A percentile compares a stretch with the other conserved stretches of the same genome.
phyloP scores from a whole-genome alignment of 371 early-diverging fungal species.

The Mortierella sp. region DNA sequence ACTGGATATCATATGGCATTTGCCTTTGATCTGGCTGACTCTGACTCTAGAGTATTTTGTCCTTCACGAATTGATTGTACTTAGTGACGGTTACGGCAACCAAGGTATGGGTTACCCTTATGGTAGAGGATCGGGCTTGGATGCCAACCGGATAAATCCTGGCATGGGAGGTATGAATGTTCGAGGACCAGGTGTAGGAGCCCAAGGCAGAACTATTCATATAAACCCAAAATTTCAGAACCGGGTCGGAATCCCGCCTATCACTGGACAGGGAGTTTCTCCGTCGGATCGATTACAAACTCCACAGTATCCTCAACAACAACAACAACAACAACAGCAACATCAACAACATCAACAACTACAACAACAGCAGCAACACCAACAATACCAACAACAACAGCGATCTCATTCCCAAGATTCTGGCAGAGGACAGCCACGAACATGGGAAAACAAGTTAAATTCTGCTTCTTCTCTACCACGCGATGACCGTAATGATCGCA shows the following conservation, averaged over 20 bases:
- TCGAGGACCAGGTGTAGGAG: slow-evolving; percentile 17
- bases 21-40: neutral
- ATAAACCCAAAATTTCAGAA: slow-evolving; percentile 56
- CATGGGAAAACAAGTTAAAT: slow-evolving; percentile 8
- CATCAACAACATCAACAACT: slow-evolving; percentile 6
- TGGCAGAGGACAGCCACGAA: neutral
- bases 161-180: slow-evolving; percentile 21
- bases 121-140: slow-evolving; percentile 22
- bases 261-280: slow-evolving; percentile 3
- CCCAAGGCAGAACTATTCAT: slow-evolving; percentile 40
- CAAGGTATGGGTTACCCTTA: slow-evolving; percentile 23
- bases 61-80: neutral
- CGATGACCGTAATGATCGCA: slow-evolving; percentile 9
- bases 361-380: slow-evolving; percentile 14
- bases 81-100: slow-evolving; percentile 35
- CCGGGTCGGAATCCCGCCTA: slow-evolving; percentile 15
- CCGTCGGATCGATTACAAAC: slow-evolving; percentile 1
- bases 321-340: slow-evolving; percentile 12
- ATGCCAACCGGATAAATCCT: slow-evolving; percentile 17
- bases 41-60: neutral
- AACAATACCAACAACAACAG: slow-evolving; percentile 5
- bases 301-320: slow-evolving; percentile 8
- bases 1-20: neutral
- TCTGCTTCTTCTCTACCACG: neutral
- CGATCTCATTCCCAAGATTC: slow-evolving; percentile 13